A percentile compares a stretch with the other conserved stretches of the same genome.
Conservation (phyloP, 2,329 filamentous ascomycete species). For the Teratosphaeria pseudoeucalypti region DNA sequence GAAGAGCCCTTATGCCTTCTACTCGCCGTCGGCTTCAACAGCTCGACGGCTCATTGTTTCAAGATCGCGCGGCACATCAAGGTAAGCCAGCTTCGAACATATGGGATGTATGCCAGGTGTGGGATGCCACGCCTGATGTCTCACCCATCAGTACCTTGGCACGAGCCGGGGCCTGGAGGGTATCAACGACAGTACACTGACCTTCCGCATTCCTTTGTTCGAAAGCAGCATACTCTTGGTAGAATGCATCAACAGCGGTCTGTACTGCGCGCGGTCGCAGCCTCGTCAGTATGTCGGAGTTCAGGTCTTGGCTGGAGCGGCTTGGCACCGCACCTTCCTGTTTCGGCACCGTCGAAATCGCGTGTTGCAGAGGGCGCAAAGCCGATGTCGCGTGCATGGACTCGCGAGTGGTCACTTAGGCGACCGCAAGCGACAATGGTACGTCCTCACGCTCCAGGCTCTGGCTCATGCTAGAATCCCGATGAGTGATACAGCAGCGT, state of each 20-base stretch:
- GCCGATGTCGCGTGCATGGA: too few species aligned
- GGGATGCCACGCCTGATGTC: background rate
- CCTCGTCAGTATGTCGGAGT: too few species aligned
- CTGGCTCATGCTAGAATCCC: background rate
- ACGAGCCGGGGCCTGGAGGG: background rate
- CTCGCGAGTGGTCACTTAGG: too few species aligned
- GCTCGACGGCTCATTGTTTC: background rate
- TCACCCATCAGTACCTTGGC: background rate
- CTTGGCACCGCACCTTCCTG: background rate
- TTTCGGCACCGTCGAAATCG: background rate
- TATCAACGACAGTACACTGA: background rate
- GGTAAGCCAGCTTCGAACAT: background rate
- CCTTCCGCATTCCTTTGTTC: background rate
- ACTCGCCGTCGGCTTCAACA: background rate
- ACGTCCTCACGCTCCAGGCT: background rate
- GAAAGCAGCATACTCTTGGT: too few species aligned
- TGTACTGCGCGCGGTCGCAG: too few species aligned
- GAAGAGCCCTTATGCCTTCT: background rate
- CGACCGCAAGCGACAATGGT: too few species aligned
- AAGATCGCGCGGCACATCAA: background rate
- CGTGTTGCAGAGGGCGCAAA: background rate
- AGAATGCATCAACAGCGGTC: too few species aligned
- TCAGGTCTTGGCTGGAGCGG: too few species aligned
- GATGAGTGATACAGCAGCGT: background rate
- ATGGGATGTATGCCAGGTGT: background rate